Base-by-base conservation (phyloP, 2,329 filamentous ascomycete species). In the Paraphoma sp. region DNA sequence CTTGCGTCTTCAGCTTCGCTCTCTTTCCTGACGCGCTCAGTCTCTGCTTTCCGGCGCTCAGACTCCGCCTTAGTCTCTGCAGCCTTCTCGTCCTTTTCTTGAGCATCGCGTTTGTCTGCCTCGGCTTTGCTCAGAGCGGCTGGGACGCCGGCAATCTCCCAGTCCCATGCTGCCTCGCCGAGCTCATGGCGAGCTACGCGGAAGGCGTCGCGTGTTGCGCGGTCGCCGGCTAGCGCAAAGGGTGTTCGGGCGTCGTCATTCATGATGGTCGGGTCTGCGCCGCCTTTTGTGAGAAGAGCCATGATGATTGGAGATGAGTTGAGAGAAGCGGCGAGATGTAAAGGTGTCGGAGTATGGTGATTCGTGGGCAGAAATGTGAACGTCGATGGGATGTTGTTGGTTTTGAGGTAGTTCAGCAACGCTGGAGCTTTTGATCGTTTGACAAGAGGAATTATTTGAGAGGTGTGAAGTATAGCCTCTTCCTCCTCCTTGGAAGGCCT, bases 391-490 rank as follows among this genome's bases (percentile, higher is more conserved):
- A 98, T 80, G 2, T 81, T 80, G 77, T 97, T 96, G 59, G 85
- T 89, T 59, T 87, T 86, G 6, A 99, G 81, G 72, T 98, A 99
- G 1, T 91, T 88, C 14, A 97, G 82, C 1, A 99, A 80, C 0
- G 90, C 92, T 0, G 95, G 94, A 0, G 95, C 86, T 76, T 97
- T 98, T 1, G 92, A 96, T 42, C 95, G 89, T 45, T 92, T 89
- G 56, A 97, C 90, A 28, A 98, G 84, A 0, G 92, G 90, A 69
- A 95, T 92, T 0, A 99, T 82, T 71, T 99, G 95, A 1, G 89
- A 87, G 0, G 94, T 97, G 73, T 99, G 94, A 3, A 97, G 81
- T 3, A 89, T 78, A 1, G 89, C 89, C 31, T 86, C 87, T 78
- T 97, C 92, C 62, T 97, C 92, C 74, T 94, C 92, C 66, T 96